These are phyloP conservation scores for Torulaspora gathmanii DNA, from an alignment of 805 yeast genomes.

Conservation along the genomic window DNA sequence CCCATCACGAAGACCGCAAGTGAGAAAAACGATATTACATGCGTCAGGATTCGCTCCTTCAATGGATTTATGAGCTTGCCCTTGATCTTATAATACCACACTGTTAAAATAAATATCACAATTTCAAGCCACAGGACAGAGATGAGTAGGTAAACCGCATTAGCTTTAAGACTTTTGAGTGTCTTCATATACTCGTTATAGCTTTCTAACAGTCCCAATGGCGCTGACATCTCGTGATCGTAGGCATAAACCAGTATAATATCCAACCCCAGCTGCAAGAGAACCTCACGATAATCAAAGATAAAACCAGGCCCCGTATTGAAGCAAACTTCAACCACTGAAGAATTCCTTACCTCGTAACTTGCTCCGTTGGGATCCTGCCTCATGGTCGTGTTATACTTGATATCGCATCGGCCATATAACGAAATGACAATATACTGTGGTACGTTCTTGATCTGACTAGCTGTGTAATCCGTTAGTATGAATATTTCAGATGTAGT, in stretches of 20 bases:
- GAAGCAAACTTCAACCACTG: constrained; percentile 14
- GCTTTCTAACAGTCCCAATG: constrained; percentile 1
- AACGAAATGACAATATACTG: constrained; percentile 25
- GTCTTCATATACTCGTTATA: constrained; percentile 17
- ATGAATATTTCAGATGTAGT: constrained; percentile 32
- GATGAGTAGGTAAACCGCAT: constrained; percentile 19
- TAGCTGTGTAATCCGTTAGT: constrained; percentile 27
- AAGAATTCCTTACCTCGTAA: constrained; percentile 16
- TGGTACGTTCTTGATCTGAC: constrained; percentile 27
- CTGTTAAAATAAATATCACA: constrained; percentile 12
- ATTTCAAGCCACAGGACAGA: constrained; percentile 15
- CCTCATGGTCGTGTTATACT: constrained; percentile 10
- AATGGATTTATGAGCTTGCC: constrained; percentile 22
- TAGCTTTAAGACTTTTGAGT: constrained; percentile 13
- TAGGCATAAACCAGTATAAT: constrained; percentile 33
- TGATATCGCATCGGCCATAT: constrained; percentile 27
- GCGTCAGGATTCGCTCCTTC: constrained; percentile 23
- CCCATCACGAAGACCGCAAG: constrained; percentile 24
- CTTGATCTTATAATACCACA: constrained; percentile 29
- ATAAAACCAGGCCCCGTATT: constrained; percentile 20
- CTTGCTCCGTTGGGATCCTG: constrained; percentile 7
- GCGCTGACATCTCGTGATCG: constrained; percentile 8
- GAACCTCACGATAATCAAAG: constrained; percentile 29
- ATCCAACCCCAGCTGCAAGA: constrained; percentile 25
- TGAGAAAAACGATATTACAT: constrained; percentile 25